These are phyloP conservation scores for Oenanthe sinensis DNA, from an alignment of 129 eudicot species.

Conservation along the genomic window DNA sequence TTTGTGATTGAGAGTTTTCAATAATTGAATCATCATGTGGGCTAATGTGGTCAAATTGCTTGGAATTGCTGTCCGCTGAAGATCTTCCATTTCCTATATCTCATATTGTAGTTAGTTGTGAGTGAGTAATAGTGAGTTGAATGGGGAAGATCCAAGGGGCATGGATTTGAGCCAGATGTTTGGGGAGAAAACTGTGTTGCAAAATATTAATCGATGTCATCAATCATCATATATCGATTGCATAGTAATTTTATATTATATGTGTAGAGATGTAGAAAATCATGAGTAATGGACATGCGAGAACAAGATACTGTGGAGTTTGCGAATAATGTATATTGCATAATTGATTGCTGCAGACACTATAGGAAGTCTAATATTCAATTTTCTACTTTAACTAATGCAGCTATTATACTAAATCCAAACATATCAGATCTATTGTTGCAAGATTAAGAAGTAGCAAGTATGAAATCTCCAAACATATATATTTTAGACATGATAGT, in stretches of 20 bases:
- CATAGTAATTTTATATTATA: neutral
- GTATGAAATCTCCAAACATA: neutral
- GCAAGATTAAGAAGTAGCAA: neutral
- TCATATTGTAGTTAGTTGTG: neutral
- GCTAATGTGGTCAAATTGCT: neutral
- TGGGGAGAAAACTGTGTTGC: neutral
- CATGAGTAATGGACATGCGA: neutral
- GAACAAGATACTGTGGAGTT: neutral
- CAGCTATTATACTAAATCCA: neutral
- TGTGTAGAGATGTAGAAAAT: neutral
- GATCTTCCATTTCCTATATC: neutral
- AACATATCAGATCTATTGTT: neutral
- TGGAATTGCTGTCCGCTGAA: neutral
- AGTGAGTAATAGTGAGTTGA: neutral
- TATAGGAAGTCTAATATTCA: neutral
- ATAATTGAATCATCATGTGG: neutral
- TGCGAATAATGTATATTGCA: neutral
- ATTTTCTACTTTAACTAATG: neutral
- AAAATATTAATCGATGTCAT: neutral
- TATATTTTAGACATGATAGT: neutral
- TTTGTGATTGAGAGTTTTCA: neutral
- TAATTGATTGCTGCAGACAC: neutral
- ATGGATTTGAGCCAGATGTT: neutral
- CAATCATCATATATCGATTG: neutral
- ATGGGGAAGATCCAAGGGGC: neutral